Conservation (phyloP, 371 early-diverging fungal species). For the Fennellomyces sp. region DNA sequence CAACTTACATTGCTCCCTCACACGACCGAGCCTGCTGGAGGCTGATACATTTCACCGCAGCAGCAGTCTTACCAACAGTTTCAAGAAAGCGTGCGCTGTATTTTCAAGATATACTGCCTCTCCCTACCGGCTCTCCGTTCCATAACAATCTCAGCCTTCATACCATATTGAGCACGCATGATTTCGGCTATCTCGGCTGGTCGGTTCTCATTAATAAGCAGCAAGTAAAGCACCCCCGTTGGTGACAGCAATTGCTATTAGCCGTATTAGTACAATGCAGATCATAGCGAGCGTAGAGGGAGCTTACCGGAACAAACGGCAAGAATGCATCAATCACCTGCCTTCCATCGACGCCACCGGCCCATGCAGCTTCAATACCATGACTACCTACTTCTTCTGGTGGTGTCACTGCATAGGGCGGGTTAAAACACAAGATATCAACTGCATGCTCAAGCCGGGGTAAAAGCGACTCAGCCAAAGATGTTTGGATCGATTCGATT, state of each 20-base stretch:
- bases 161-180: conserved; percentile 43
- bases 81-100: conserved; percentile 35
- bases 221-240: conserved; percentile 83
- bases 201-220: conserved; percentile 89
- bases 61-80: too few relatives aligned
- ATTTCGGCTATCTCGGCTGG: conserved; percentile 79
- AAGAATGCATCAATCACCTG: conserved; percentile 88
- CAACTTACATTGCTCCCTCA: too few relatives aligned
- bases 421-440: conserved; percentile 93
- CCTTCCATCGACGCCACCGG: conserved; percentile 93
- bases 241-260: conserved; percentile 66
- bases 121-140: conserved; percentile 64
- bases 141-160: conserved; percentile 45
- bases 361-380: conserved; percentile 90
- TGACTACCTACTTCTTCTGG: conserved; percentile 74
- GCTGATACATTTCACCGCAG: not conserved
- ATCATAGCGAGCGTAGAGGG: not conserved
- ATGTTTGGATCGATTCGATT: conserved; percentile 64
- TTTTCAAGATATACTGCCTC: conserved; percentile 58
- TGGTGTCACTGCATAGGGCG: conserved; percentile 90
- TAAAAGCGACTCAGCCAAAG: conserved; percentile 57
- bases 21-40: too few relatives aligned
- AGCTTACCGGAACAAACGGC: conserved; percentile 65
- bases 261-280: not conserved
- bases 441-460: conserved; percentile 57